Base-by-base conservation (phyloP, 2,329 filamentous ascomycete genomes). In the Microsporum ferrugineum region DNA sequence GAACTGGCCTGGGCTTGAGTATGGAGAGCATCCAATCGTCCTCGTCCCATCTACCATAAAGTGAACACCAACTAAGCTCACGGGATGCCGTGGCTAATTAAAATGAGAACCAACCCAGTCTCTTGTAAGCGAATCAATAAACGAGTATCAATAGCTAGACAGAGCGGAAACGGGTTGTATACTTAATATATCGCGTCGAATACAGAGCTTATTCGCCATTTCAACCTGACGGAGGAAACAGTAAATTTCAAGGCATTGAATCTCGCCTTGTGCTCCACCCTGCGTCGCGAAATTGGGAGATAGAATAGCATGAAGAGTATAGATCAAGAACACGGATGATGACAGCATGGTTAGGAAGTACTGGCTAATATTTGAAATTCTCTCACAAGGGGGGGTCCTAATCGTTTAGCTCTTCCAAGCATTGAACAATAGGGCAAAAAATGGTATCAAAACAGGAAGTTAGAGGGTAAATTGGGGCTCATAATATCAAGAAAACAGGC, bases 241-340 rank as follows among this genome's bases (percentile, higher is more conserved):
- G 66, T 51, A 70, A 72, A 74, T 75, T 75, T 76, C 75, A 78
- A 77, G 77, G 76, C 75, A 79, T 77, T 71, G 71, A 51, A 72
- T 51, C 77, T 79, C 76, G 75, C 76, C 77, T 78, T 77, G 76
- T 71, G 76, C 77, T 79, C 77, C 76, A 79, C 77, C 77, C 78
- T 76, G 72, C 76, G 74, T 75, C 73, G 76, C 76, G 76, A 78
- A 76, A 12, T 39, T 39, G 38, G 8, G 14, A 10, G 7, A 51
- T 51, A 47, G 23, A 12, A 63, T 38, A 41, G 6, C 14, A 14
- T 8, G 63, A 56, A 49, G 27, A 31, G 12, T 7, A 59, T 45
- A 43, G n/a, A 36, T 17, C 5, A n/a, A 14, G 23, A 29, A 6
- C 41, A 41, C 12, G 55, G 36, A 23, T 36, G 7, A 53, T 2